phyloP scores from a whole-genome alignment of 1,139 yeast species.

The Kurtzmaniella quercitrusa region DNA sequence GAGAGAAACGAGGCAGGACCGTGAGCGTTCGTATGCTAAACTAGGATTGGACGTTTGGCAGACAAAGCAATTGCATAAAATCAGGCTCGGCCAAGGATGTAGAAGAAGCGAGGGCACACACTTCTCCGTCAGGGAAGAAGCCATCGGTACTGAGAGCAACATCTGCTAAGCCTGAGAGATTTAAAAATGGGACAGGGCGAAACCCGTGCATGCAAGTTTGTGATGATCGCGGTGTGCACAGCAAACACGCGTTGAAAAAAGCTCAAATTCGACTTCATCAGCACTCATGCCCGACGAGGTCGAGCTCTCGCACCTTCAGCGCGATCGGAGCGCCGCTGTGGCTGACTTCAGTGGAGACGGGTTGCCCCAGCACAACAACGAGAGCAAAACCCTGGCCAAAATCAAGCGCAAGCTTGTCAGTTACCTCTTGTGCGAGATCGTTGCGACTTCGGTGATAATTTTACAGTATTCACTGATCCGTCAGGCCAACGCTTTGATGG shows the following conservation, averaged over 20 bases:
- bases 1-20: too few relatives aligned
- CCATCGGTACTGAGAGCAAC: too few relatives aligned
- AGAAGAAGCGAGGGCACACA: too few relatives aligned
- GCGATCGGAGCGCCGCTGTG: background rate
- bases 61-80: too few relatives aligned
- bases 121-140: too few relatives aligned
- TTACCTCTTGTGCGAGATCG: slow-evolving; percentile 21
- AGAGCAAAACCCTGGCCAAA: background rate
- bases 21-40: too few relatives aligned
- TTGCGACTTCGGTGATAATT: slow-evolving; percentile 22
- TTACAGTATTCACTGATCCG: slow-evolving; percentile 21
- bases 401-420: slow-evolving; percentile 8
- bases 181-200: too few relatives aligned
- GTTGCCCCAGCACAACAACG: slow-evolving; percentile 6
- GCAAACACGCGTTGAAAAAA: background rate
- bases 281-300: slow-evolving; percentile 5
- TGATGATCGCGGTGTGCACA: background rate
- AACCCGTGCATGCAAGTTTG: too few relatives aligned
- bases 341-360: slow-evolving; percentile 1
- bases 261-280: background rate
- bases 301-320: slow-evolving; percentile 2
- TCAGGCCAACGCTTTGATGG: slow-evolving; percentile 23
- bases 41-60: too few relatives aligned
- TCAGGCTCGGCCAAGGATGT: too few relatives aligned
- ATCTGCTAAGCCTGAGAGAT: too few relatives aligned